These are phyloP conservation scores for Chondrostereum purpureum DNA, from an alignment of 1,284 basidiomycete genomes.

Conservation along the genomic window DNA sequence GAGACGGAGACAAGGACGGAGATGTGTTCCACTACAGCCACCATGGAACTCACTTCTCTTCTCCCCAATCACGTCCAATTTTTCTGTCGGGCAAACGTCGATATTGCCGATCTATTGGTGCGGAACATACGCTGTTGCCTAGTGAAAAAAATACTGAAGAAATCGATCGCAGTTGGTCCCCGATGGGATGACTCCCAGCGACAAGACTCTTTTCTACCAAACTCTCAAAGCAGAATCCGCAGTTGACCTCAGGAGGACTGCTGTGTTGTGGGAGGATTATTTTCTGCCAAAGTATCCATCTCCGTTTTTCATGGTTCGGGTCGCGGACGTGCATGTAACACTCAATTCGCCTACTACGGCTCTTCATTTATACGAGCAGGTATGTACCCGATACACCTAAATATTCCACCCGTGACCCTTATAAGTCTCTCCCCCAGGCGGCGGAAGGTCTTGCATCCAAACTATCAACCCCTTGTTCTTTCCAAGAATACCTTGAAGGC, in stretches of 20 bases:
- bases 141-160: background rate
- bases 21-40: background rate
- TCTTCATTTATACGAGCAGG: conserved; percentile 8
- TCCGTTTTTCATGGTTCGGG: conserved; percentile 7
- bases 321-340: conserved; percentile 5
- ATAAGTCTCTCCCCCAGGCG: background rate
- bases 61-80: background rate
- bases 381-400: background rate
- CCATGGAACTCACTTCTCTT: background rate
- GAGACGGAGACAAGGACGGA: background rate
- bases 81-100: background rate
- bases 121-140: background rate
- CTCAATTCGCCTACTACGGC: conserved; percentile 6
- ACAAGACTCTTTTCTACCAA: background rate
- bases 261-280: conserved; percentile 2
- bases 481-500: background rate
- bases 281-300: conserved; percentile 1
- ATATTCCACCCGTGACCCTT: too few relatives aligned
- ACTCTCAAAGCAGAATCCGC: conserved; percentile 1
- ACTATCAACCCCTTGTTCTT: background rate
- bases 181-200: conserved; percentile 7
- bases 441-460: conserved; percentile 1
- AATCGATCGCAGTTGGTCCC: background rate
- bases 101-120: background rate
- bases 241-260: conserved; percentile 2